phyloP scores from a whole-genome alignment of 78 protist genomes.

The Andalucia godoyi region DNA sequence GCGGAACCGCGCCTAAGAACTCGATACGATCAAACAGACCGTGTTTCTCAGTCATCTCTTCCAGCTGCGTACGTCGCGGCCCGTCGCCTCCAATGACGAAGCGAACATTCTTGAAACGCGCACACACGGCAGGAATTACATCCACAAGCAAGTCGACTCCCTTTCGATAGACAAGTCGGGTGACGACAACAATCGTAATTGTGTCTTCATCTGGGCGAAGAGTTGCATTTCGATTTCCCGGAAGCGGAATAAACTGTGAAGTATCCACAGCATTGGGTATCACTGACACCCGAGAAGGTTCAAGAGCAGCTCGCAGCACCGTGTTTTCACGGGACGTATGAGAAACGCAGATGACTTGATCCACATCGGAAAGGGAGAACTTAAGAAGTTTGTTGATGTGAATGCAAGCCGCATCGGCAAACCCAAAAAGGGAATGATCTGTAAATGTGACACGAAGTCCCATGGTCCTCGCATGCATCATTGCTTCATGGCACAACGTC shows the following conservation, averaged over 20 bases:
- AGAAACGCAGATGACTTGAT: slow-evolving; percentile 87
- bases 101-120: slow-evolving; percentile 34
- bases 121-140: slow-evolving; percentile 49
- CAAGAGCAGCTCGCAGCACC: slow-evolving; percentile 68
- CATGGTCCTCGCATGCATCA: slow-evolving; percentile 72
- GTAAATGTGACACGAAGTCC: slow-evolving; percentile 75
- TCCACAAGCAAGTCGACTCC: slow-evolving; percentile 62
- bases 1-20: slow-evolving; percentile 73
- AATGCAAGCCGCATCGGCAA: slow-evolving; percentile 61
- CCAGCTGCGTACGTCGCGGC: slow-evolving; percentile 50
- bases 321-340: slow-evolving; percentile 86
- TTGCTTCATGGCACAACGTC: slow-evolving; percentile 73
- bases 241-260: slow-evolving; percentile 60
- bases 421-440: slow-evolving; percentile 94
- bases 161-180: slow-evolving; percentile 87
- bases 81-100: slow-evolving; percentile 88
- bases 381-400: slow-evolving; percentile 72
- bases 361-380: slow-evolving; percentile 54
- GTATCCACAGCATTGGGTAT: slow-evolving; percentile 93
- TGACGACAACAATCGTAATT: slow-evolving; percentile 71
- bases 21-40: slow-evolving; percentile 73
- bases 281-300: slow-evolving; percentile 77
- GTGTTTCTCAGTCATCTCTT: slow-evolving; percentile 79
- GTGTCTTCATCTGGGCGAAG: not conserved
- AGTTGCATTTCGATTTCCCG: slow-evolving; percentile 26